Evolutionary conservation across 768 basidiomycete genomes (phyloP), one percentile per base, ranked within the genome.

Genomic region (Lentinus brumalis): DNA sequence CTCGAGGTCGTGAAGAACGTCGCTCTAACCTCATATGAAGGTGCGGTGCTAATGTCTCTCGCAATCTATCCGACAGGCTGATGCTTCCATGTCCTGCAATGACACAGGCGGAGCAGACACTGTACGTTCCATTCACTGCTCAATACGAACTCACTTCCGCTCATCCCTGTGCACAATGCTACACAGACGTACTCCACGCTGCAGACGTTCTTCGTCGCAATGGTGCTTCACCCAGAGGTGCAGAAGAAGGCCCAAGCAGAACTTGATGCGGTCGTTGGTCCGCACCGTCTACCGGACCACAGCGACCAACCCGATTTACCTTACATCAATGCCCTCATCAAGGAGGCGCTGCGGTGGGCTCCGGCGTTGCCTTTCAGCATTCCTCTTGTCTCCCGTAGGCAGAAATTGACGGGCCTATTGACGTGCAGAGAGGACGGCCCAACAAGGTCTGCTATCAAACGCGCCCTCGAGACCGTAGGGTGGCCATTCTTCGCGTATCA

Each of bases 31-130:
- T 41, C 57, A 3, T 41, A 52, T 16, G 57, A 59, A 46, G 57
- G 57, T 47, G 29, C 5, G 12, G 35, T 35, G 11, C 7, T 35
- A 35, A 6, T n/a, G 21, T 26, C 21, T 26, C 21, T 26, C 21
- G 21, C 21, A 26, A 26, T 29, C 26, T 1, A 18, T 35, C 4
- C 21, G 21, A 26, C 21, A 2, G 21, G 35, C 21, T 7, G 18
- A n/a, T n/a, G 14, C 14, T 39, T 21, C 10, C 21, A 26, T 26
- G 40, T 8, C 11, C 14, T 14, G 9, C 35, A 35, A 6, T 35
- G 6, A 7, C 32, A 42, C 16, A 66, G 65, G 53, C 50, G 65
- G 62, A 11, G 53, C 62, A 12, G 65, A 66, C 30, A 66, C 65
- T 12, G 65, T 63, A 16, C 39, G 59, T 35, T 0, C 9, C 30